Conservation (phyloP, 192 early-diverging fungal species). For the Chytriomyces sp. region DNA sequence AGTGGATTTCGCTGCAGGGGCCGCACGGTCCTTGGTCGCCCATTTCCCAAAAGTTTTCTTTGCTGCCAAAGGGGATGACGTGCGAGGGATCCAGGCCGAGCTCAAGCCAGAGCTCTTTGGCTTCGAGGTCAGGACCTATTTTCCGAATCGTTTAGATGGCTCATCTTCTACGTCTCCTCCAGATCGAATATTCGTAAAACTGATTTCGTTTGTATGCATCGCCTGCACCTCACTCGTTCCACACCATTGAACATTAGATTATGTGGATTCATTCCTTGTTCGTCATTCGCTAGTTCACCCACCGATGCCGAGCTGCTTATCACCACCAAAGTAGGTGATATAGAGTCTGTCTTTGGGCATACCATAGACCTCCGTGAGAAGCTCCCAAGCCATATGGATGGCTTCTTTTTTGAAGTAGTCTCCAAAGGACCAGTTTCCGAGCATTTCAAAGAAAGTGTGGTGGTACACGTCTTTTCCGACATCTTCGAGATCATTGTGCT, state of each 20-base stretch:
- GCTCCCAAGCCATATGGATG: slow-evolving; percentile 86
- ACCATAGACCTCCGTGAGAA: slow-evolving; percentile 83
- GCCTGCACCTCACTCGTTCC: too few species aligned
- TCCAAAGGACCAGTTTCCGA: slow-evolving; percentile 99
- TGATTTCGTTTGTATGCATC: too few species aligned
- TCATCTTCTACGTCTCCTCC: too few species aligned
- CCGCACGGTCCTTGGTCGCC: slow-evolving; percentile 78
- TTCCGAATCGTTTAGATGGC: too few species aligned
- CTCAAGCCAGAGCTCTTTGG: slow-evolving; percentile 89
- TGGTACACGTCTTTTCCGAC: slow-evolving; percentile 98
- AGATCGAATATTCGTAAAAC: too few species aligned
- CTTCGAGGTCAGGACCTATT: slow-evolving; percentile 80
- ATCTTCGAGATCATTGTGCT: slow-evolving; percentile 99
- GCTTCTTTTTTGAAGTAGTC: slow-evolving; percentile 99
- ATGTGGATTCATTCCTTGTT: not conserved
- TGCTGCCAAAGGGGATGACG: slow-evolving; percentile 82
- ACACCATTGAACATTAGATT: too few species aligned
- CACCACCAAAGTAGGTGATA: slow-evolving; percentile 96
- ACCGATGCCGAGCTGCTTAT: slow-evolving; percentile 72
- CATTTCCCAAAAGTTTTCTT: slow-evolving; percentile 96
- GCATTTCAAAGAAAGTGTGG: slow-evolving; percentile 99
- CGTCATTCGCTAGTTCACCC: not conserved
- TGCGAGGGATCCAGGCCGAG: slow-evolving; percentile 81
- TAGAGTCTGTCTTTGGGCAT: slow-evolving; percentile 89
- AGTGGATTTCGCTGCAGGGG: slow-evolving; percentile 98